Conservation (phyloP, 352 stramenopile species). For the Globisporangium takayamanum region DNA sequence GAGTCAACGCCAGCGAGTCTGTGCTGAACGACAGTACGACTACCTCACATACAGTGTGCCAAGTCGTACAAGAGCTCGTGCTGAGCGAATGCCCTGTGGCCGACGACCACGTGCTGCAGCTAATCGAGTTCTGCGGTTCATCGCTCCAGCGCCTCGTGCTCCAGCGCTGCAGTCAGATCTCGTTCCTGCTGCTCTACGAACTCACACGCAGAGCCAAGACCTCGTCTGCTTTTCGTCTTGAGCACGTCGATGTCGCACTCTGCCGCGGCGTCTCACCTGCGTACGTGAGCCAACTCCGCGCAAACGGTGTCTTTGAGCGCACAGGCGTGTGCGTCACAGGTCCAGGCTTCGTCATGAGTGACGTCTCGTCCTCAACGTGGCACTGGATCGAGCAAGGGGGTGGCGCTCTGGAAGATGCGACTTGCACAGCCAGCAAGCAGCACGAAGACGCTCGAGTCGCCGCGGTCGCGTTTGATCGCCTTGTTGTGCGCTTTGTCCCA, state of each 20-base stretch:
- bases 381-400: slow-evolving; percentile 6
- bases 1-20: too few relatives aligned
- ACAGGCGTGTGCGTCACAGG: slow-evolving; percentile 13
- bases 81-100: slow-evolving; percentile 15
- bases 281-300: slow-evolving; percentile 18
- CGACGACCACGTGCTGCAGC: slow-evolving; percentile 19
- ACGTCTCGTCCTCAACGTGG: slow-evolving; percentile 3
- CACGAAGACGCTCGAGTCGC: too few relatives aligned
- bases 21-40: too few relatives aligned
- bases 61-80: slow-evolving; percentile 16
- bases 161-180: slow-evolving; percentile 18
- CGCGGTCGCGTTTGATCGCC: too few relatives aligned
- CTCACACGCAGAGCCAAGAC: slow-evolving; percentile 15
- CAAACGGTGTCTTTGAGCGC: background rate
- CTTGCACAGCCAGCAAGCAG: too few relatives aligned
- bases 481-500: too few relatives aligned
- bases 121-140: slow-evolving; percentile 13
- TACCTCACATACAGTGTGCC: too few relatives aligned
- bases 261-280: slow-evolving; percentile 21
- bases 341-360: slow-evolving; percentile 19
- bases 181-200: slow-evolving; percentile 32
- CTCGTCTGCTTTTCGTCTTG: background rate
- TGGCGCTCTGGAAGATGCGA: too few relatives aligned
- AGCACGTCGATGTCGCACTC: slow-evolving; percentile 25
- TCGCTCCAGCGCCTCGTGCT: slow-evolving; percentile 13